Percentiles rank a stretch among this genome's conserved stretches.
Evolutionary conservation across 169 alveolate genomes (phyloP).

Genomic region (Plasmodium coatneyi): DNA sequence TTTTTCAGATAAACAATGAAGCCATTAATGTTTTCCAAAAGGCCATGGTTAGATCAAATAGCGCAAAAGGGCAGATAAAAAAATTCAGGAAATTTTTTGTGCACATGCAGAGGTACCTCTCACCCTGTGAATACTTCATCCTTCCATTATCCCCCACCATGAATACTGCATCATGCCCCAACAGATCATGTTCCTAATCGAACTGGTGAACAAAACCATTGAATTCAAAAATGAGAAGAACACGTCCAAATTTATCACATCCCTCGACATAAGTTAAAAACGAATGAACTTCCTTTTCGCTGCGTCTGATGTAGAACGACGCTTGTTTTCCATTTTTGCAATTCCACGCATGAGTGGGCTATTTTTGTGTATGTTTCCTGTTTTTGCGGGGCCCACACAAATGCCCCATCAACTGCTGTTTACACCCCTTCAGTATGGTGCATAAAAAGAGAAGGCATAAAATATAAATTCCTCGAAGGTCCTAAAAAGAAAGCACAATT

Average conservation of each 20-base stretch:
- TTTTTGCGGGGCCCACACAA: background rate
- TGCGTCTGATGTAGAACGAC: background rate
- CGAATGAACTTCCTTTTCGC: background rate
- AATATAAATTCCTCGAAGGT: constrained; percentile 72
- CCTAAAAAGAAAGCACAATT: constrained; percentile 4
- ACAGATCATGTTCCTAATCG: constrained; percentile 46
- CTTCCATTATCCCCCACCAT: background rate
- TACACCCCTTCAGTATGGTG: constrained; percentile 39
- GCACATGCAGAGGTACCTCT: background rate
- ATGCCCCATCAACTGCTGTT: background rate
- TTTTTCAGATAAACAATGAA: constrained; percentile 42
- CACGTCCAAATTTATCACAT: constrained; percentile 25
- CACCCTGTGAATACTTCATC: background rate
- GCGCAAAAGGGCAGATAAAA: background rate
- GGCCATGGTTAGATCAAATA: constrained; percentile 48
- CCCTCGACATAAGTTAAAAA: constrained; percentile 49
- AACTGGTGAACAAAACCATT: constrained; percentile 43
- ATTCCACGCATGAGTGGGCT: background rate
- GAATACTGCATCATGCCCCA: background rate
- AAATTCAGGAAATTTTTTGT: background rate
- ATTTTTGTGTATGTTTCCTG: background rate
- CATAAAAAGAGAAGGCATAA: constrained; percentile 68
- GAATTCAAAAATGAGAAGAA: constrained; percentile 59
- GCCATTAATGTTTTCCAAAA: constrained; percentile 46
- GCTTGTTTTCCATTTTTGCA: background rate